Evolutionary conservation across 768 basidiomycete species (phyloP), one percentile per base, ranked within the genome.

Genomic region (Mycena vitilis): DNA sequence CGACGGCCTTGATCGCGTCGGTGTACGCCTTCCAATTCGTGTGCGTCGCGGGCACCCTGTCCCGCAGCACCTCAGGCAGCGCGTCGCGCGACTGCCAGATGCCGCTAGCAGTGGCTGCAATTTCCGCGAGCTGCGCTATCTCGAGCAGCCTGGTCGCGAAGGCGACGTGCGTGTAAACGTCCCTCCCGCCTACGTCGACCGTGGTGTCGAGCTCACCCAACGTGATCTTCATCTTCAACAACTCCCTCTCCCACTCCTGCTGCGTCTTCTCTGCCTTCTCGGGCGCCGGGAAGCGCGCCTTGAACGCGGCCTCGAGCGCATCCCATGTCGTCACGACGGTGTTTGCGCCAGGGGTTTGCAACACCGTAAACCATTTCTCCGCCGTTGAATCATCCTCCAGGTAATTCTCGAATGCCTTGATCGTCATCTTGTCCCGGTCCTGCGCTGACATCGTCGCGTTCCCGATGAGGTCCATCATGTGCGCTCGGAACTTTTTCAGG

Each of bases 161-260:
- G 34, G 62, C 25, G 69, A 72, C 48, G 54, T 65, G 56, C 5
- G 63, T 65, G 64, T 67, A 30, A 5, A 60, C 60, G n/a, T 64
- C 48, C 22, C 36, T 10, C 4, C 63, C 71, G 16, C 65, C 66
- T 25, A 74, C 52, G 34, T 61, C 54, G 5, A 72, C 69, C n/a
- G 63, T 69, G n/a, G 25, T 65, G 36, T 57, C 64, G 2, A 74
- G 38, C 16, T 70, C 71, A 2, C 58, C 65, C 52, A 73, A 48
- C 30, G 37, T 62, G 12, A 75, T 56, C 58, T 10, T 72, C 54
- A 60, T 61, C 34, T 44, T 64, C 11, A 16, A 47, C 6, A 75
- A 49, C 52, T 70, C 66, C 13, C 52, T 30, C 61, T 71, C 60
- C 58, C 67, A 72, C 45, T 75, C 73, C 47, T 63, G 62, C 44